Evolutionary conservation across 208 protist species (phyloP), one percentile per base, ranked within the genome.

Genomic region (Trypanosoma melophagium): DNA sequence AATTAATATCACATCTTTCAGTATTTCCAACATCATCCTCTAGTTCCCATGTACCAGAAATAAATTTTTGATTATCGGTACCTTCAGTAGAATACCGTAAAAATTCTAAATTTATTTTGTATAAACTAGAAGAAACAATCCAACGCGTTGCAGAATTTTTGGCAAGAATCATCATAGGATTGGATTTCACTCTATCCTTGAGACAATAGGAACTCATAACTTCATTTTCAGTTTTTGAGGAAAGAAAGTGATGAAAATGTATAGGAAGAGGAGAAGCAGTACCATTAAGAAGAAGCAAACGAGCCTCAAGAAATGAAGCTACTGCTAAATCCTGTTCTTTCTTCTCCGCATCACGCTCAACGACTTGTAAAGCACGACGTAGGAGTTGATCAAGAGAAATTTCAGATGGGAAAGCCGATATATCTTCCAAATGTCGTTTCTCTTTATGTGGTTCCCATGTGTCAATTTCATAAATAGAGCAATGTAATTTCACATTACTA

Each of bases 391-490:
- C 42, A 13, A 76, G 42, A 22, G 56, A 60, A 16, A 49, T 9
- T 12, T 19, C 54, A 19, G 60, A 62, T 16, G 25, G 17, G 2
- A 31, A 57, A 10, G 25, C 44, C 17, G 44, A 44, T 2, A 70
- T 40, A 65, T 70, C 63, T 2, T 4, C 12, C 17, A 76, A 42
- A 45, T 66, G 62, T 24, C 40, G 53, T 54, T 65, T 49, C 28
- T 65, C 25, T 21, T 16, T 16, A 50, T 65, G 40, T 24, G 63
- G 61, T n/a, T 76, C 70, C 70, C 70, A 76, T 41, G 63, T 35
- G 25, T 76, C 70, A n/a, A 45, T 60, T 45, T 41, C 50, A 35
- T 76, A 76, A 24, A 76, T 38, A 28, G 56, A 55, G n/a, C 70
- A 76, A 24, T 58, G 17, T 8, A 74, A 16, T 24, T 7, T 4